Evolutionary conservation across 2,329 filamentous ascomycete genomes (phyloP).

Genomic region (Endocalyx cinctus): DNA sequence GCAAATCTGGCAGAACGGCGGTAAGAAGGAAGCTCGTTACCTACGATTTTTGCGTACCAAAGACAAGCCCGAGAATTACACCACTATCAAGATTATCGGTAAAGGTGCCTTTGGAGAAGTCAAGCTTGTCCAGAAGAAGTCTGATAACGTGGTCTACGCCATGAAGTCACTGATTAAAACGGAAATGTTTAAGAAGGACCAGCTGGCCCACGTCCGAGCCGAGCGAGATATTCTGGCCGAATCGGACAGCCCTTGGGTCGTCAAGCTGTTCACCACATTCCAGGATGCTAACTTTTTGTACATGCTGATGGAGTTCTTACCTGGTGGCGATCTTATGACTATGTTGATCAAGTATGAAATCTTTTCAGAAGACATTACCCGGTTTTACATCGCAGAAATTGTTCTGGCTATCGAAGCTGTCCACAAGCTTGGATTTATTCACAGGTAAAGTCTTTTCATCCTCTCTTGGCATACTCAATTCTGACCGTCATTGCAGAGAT

Average conservation of each 20-base stretch:
- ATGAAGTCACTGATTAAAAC: slow-evolving; percentile 98
- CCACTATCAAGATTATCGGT: slow-evolving; percentile 94
- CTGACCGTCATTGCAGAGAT: slow-evolving; percentile 66
- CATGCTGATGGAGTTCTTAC: slow-evolving; percentile 99
- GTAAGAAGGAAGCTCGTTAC: slow-evolving; percentile 87
- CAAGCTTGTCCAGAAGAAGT: slow-evolving; percentile 93
- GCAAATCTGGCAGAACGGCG: slow-evolving; percentile 78
- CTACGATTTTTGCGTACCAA: slow-evolving; percentile 90
- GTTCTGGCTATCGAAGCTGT: slow-evolving; percentile 98
- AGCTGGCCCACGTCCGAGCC: slow-evolving; percentile 92
- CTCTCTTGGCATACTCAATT: background rate
- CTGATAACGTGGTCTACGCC: slow-evolving; percentile 94
- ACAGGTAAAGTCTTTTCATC: slow-evolving; percentile 59
- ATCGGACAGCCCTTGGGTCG: slow-evolving; percentile 99
- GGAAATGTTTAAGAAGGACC: slow-evolving; percentile 99
- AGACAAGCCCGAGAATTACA: slow-evolving; percentile 91
- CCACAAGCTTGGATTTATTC: slow-evolving; percentile 95
- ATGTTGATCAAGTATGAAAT: slow-evolving; percentile 99
- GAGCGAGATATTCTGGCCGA: slow-evolving; percentile 97
- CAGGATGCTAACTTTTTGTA: slow-evolving; percentile 95
- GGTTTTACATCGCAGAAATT: slow-evolving; percentile 98
- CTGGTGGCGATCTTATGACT: slow-evolving; percentile 97
- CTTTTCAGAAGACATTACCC: slow-evolving; percentile 96
- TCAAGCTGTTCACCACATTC: slow-evolving; percentile 97
- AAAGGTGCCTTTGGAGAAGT: slow-evolving; percentile 99